Conservation (phyloP, 2,329 filamentous ascomycete genomes). For the Colletotrichum eremochloae region DNA sequence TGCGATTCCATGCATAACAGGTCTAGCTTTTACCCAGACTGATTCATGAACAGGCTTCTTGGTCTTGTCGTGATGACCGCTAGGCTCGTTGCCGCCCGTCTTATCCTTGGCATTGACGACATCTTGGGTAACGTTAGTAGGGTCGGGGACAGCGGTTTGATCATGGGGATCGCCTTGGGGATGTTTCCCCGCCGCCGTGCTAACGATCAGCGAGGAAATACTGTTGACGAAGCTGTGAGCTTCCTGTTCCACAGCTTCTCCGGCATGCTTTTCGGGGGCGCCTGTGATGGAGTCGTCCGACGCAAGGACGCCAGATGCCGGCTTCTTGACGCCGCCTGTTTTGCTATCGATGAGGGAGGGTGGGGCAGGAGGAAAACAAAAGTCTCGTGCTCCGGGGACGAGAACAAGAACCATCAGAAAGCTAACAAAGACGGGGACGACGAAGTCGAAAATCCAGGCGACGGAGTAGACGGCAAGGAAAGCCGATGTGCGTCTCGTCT, state of each 20-base stretch:
- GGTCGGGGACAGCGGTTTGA: conserved; percentile 68
- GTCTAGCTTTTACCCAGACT: conserved; percentile 82
- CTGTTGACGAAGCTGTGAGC: conserved; percentile 84
- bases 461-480: conserved; percentile 70
- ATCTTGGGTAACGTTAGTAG: conserved; percentile 53
- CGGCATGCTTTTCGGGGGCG: conserved; percentile 85
- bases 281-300: conserved; percentile 84
- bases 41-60: conserved; percentile 82
- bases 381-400: conserved; percentile 70
- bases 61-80: conserved; percentile 76
- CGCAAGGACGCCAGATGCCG: conserved; percentile 80
- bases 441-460: conserved; percentile 81
- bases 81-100: conserved; percentile 61
- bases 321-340: conserved; percentile 82
- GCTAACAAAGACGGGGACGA: conserved; percentile 71
- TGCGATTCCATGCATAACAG: conserved; percentile 73
- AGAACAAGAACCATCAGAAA: conserved; percentile 75
- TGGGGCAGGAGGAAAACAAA: conserved; percentile 83
- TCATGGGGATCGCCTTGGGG: conserved; percentile 72
- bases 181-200: conserved; percentile 82
- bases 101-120: conserved; percentile 58
- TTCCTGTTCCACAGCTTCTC: conserved; percentile 86
- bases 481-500: conserved; percentile 74
- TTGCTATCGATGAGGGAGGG: conserved; percentile 77
- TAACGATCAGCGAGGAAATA: conserved; percentile 76